Conservation (phyloP, 1,284 basidiomycete species). For the Boletus albobrunnescens region DNA sequence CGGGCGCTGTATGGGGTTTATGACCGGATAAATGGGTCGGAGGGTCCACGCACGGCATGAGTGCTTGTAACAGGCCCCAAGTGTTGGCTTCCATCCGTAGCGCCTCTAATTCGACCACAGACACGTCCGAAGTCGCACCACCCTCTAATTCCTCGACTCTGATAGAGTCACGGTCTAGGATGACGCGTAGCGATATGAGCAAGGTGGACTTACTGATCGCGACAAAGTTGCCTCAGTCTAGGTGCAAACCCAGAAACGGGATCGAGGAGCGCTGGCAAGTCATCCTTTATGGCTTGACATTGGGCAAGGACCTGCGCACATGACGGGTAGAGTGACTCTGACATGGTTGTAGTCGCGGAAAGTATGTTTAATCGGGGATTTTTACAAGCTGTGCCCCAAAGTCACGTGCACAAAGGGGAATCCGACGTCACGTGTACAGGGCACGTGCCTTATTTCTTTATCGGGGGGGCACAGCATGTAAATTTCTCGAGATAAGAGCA, state of each 20-base stretch:
- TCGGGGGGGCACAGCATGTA: too few relatives aligned
- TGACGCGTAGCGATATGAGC: background rate
- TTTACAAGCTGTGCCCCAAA: too few relatives aligned
- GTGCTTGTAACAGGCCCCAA: constrained; percentile 73
- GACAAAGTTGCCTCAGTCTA: constrained; percentile 58
- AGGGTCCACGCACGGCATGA: constrained; percentile 56
- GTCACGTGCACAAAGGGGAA: too few relatives aligned
- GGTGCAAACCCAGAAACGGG: constrained; percentile 68
- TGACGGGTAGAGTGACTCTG: constrained; percentile 47
- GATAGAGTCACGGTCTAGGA: background rate
- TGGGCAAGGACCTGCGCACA: constrained; percentile 63
- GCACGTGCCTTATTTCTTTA: too few relatives aligned
- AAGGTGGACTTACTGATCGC: constrained; percentile 50
- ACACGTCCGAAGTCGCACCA: constrained; percentile 34
- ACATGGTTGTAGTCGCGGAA: constrained; percentile 15
- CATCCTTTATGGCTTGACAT: constrained; percentile 55
- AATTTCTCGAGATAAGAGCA: constrained; percentile 1
- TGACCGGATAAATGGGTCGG: constrained; percentile 10
- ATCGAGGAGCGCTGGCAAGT: constrained; percentile 57
- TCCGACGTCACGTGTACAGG: too few relatives aligned
- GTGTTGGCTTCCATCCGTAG: constrained; percentile 75
- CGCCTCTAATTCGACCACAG: constrained; percentile 53
- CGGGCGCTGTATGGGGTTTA: constrained; percentile 44
- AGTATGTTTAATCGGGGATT: too few relatives aligned
- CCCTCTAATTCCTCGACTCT: constrained; percentile 54